These are phyloP conservation scores for Beauveria varroae DNA, from an alignment of 2,329 filamentous ascomycete genomes.

Conservation along the genomic window DNA sequence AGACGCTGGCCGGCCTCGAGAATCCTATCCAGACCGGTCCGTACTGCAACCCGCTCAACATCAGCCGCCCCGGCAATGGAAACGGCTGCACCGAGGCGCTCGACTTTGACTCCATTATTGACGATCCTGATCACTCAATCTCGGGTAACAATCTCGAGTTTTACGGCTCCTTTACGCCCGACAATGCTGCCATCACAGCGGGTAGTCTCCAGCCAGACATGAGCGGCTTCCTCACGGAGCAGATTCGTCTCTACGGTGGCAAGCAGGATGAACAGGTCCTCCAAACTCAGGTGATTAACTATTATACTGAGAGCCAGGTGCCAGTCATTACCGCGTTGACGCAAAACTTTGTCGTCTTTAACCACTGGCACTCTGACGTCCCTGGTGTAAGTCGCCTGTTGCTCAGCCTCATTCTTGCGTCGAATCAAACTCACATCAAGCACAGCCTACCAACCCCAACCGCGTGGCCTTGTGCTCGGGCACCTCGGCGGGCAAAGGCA, in stretches of 20 bases:
- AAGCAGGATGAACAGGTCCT: conserved; percentile 25
- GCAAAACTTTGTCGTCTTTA: conserved; percentile 35
- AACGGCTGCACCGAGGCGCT: conserved; percentile 24
- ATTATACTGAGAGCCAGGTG: conserved; percentile 35
- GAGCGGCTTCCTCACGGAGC: conserved; percentile 34
- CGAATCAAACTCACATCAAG: not conserved
- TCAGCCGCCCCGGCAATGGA: conserved; percentile 17
- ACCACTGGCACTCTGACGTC: conserved; percentile 36
- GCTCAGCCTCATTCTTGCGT: not conserved
- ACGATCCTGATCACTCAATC: conserved; percentile 35
- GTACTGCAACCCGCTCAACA: conserved; percentile 33
- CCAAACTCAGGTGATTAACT: conserved; percentile 32
- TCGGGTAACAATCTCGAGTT: conserved; percentile 37
- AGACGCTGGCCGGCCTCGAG: conserved; percentile 29
- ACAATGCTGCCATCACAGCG: conserved; percentile 26
- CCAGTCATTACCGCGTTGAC: conserved; percentile 32
- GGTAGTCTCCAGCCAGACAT: conserved; percentile 24
- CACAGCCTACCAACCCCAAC: conserved; percentile 36
- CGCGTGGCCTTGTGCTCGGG: conserved; percentile 24
- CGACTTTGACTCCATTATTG: conserved; percentile 31
- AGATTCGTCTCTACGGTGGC: conserved; percentile 26
- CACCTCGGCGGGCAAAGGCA: conserved; percentile 23
- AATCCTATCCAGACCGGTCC: conserved; percentile 35
- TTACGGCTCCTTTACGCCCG: conserved; percentile 31
- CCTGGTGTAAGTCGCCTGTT: conserved; percentile 25